A percentile compares a stretch with the other conserved stretches of the same genome.
Conservation (phyloP, 805 yeast species). For the Tetrapisispora taiwanensis region DNA sequence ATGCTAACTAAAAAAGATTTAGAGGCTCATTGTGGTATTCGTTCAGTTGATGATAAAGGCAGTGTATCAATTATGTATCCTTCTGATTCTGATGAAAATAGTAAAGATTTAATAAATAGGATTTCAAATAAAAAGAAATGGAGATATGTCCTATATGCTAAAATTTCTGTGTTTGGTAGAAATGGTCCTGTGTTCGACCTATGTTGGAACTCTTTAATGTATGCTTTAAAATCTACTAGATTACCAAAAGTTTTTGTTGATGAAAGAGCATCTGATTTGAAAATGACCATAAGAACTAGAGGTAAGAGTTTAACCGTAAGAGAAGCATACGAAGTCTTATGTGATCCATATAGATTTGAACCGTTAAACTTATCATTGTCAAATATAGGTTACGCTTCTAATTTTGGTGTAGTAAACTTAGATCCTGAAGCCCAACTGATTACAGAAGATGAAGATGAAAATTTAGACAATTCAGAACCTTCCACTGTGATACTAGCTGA, state of each 20-base stretch:
- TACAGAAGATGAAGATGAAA: slow-evolving; percentile 24
- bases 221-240: slow-evolving; percentile 48
- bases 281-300: slow-evolving; percentile 43
- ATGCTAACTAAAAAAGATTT: slow-evolving; percentile 42
- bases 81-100: slow-evolving; percentile 29
- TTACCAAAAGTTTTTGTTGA: slow-evolving; percentile 64
- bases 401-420: slow-evolving; percentile 49
- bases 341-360: slow-evolving; percentile 38
- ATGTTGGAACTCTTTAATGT: slow-evolving; percentile 57
- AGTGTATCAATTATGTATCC: slow-evolving; percentile 37
- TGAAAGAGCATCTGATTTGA: slow-evolving; percentile 45
- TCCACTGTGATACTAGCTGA: slow-evolving; percentile 51
- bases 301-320: slow-evolving; percentile 39
- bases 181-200: slow-evolving; percentile 75
- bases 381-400: slow-evolving; percentile 35
- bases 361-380: slow-evolving; percentile 33
- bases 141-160: slow-evolving; percentile 57
- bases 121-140: slow-evolving; percentile 33
- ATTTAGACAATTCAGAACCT: slow-evolving; percentile 23
- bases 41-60: slow-evolving; percentile 42
- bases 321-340: slow-evolving; percentile 43
- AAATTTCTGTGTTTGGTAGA: slow-evolving; percentile 66
- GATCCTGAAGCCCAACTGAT: slow-evolving; percentile 28
- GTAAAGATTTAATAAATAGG: slow-evolving; percentile 13
- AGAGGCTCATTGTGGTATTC: slow-evolving; percentile 34